Percentiles rank a stretch among this genome's conserved stretches.
These are phyloP conservation scores for Cryptosporidium meleagridis DNA, from an alignment of 169 alveolate genomes.

Conservation along the genomic window DNA sequence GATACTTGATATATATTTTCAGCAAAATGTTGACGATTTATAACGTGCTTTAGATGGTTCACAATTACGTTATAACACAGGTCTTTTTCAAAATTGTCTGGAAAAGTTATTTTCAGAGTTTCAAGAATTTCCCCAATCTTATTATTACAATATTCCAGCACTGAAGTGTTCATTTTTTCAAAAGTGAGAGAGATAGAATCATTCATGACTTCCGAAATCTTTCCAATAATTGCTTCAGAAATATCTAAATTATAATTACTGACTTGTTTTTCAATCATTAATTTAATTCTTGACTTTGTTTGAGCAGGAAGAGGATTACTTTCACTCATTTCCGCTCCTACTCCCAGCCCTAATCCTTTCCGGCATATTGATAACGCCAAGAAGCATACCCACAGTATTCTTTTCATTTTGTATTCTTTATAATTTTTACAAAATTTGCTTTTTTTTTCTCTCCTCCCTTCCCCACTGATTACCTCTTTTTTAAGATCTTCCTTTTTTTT, in stretches of 20 bases:
- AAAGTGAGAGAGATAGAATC: not conserved
- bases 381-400: not conserved
- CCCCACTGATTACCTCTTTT: not conserved
- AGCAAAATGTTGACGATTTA: slow-evolving; percentile 67
- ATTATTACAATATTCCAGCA: slow-evolving; percentile 25
- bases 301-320: slow-evolving; percentile 23
- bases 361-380: not conserved
- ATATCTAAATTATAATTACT: not conserved
- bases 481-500: not conserved
- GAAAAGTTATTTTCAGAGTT: not conserved
- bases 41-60: slow-evolving; percentile 17
- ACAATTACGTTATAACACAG: slow-evolving; percentile 49
- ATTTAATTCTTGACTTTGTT: slow-evolving; percentile 15
- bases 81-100: not conserved
- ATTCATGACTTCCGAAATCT: not conserved
- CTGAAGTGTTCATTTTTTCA: not conserved
- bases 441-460: not conserved
- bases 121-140: not conserved
- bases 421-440: not conserved
- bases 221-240: not conserved
- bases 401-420: not conserved
- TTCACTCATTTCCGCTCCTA: not conserved
- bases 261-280: slow-evolving; percentile 12
- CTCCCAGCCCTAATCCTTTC: not conserved
- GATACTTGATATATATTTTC: slow-evolving; percentile 61